Evolutionary conservation across 257 asterid species (phyloP), one percentile per base, ranked within the genome.

Genomic region (Solanum tarijense): DNA sequence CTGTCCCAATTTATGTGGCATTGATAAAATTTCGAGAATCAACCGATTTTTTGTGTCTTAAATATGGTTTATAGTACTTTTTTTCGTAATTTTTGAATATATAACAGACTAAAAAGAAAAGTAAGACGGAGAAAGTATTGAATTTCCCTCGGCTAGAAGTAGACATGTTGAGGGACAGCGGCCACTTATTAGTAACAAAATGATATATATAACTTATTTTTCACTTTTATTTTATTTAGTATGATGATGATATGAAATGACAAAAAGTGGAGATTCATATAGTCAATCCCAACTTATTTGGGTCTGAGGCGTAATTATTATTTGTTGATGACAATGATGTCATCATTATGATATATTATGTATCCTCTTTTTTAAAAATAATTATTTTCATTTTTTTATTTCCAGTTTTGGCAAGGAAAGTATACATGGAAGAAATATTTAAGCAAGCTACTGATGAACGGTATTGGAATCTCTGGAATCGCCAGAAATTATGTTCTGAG

Each of bases 401-500:
- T 88, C 46, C 93, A 96, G 99, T 95, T 90, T 87, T 91, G 91
- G 96, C 93, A 6, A 97, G 96, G 94, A 95, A 96, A 95, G 89
- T 88, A 55, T 55, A 95, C 90, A 88, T 95, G 93, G 95, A 93
- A 92, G 98, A 98, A 83, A 90, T 96, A 89, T 92, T 97, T 88
- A 94, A 90, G 94, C 99, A 97, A 93, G 95, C 97, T 89, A 89
- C 94, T 86, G 99, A 97, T 91, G 90, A 86, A 90, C 91, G 90
- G 89, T 97, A 97, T 90, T 94, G 95, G 95, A 98, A 94, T 87
- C 96, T 97, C 68, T 97, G 98, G 98, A 93, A 93, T 91, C 94
- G 96, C 86, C 97, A 97, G 89, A 96, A 95, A 78, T 90, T 97
- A 92, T 92, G 94, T 91, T 91, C 96, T 88, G 99, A 96, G 90